Evolutionary conservation across 768 basidiomycete genomes (phyloP).

Genomic region (Boletus rex-veris): DNA sequence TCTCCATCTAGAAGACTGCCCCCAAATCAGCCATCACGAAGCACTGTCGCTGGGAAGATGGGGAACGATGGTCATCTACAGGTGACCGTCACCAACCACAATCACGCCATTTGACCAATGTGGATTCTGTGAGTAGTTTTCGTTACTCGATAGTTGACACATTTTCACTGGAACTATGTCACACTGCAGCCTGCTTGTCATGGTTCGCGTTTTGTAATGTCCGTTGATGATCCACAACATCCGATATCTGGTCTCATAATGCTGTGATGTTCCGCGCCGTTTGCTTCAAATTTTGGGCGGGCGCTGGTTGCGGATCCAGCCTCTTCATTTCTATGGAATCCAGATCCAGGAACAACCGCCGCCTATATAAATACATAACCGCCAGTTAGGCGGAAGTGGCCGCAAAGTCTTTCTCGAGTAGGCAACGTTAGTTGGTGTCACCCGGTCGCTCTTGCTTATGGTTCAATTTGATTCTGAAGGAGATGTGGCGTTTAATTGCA

Average conservation of each 20-base stretch:
- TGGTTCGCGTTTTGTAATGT: constrained; percentile 20
- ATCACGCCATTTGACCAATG: constrained; percentile 5
- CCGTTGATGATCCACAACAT: constrained; percentile 24
- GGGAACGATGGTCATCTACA: constrained; percentile 31
- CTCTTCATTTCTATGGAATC: neutral
- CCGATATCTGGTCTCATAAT: constrained; percentile 15
- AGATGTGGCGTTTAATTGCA: constrained; percentile 25
- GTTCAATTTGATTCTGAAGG: constrained; percentile 15
- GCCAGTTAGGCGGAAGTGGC: neutral
- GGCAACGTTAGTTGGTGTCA: neutral
- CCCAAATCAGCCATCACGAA: constrained; percentile 36
- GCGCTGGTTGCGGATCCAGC: neutral
- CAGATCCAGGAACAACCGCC: constrained; percentile 1
- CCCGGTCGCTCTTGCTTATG: neutral
- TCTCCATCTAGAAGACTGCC: constrained; percentile 42
- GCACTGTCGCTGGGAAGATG: constrained; percentile 37
- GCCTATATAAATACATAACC: constrained; percentile 1
- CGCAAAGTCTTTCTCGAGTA: neutral
- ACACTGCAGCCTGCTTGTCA: constrained; percentile 14
- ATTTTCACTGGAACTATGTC: constrained; percentile 15
- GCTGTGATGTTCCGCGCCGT: constrained; percentile 1
- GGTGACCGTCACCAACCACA: neutral
- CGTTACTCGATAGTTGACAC: constrained; percentile 6
- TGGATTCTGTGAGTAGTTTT: constrained; percentile 23
- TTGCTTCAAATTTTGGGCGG: neutral